Base-by-base conservation (phyloP, 2,329 filamentous ascomycete species). In the Ceratocystis eucalypticola region DNA sequence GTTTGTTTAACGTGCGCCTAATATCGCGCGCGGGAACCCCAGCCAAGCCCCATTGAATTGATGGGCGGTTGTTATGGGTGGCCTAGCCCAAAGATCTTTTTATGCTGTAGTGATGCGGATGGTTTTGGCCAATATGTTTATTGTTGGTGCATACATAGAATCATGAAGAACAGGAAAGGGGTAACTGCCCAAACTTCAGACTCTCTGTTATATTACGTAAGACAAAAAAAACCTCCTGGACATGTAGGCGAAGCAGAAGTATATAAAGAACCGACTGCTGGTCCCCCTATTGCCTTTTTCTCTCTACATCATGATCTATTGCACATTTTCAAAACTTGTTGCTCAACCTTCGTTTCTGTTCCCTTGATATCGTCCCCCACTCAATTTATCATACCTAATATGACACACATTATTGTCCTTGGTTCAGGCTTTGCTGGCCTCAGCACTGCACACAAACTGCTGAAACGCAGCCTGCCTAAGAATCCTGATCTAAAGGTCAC, bases 361-460 rank as follows among this genome's bases (percentile, higher is more conserved):
- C 10, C 15, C 44, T 33, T 37, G 17, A 20, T 33, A 33, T 53
- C 6, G 0, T 57, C 28, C 10, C 8, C 8, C 15, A 45, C 20
- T 7, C 3, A 12, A 22, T 33, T 17, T 17, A 59, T 20, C 2
- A n/a, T 10, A 6, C 45, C 41, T 45, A 70, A 25, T 20, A 71
- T 72, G 70, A 73, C 75, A 68, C 78, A 76, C 41, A 75, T 83
- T 63, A 77, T 83, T 50, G 74, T 83, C 63, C 75, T 83, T 3
- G 81, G 81, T 44, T 79, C 78, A 44, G 78, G 79, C 71, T 71
- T 76, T 50, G 74, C 77, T 48, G 80, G 80, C 68, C 70, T 81
- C 61, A 77, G 78, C 20, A 70, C 80, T 45, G 77, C 80, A 61
- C 81, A 82, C 71, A 78, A 81, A 70, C 76, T 81, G 37, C 76